A percentile compares a stretch with the other conserved stretches of the same genome.
Conservation (phyloP, 202 grass and related monocot species). For the Dendrocalamus latiflorus region DNA sequence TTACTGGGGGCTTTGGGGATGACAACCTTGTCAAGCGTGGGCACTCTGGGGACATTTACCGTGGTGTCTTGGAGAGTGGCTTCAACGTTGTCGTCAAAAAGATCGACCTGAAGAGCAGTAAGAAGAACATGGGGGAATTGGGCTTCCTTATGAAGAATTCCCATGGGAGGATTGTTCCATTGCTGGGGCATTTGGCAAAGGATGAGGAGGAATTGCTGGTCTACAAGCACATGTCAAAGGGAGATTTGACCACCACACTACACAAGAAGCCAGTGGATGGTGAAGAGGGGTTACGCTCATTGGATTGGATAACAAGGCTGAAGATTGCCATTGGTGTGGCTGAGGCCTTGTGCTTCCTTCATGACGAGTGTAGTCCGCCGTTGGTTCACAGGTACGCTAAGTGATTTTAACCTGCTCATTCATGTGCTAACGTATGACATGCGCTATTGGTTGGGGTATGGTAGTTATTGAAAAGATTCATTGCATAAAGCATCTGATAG, state of each 20-base stretch:
- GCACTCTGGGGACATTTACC: too few relatives aligned
- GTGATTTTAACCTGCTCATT: background rate
- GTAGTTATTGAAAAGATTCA: background rate
- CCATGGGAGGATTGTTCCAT: slow-evolving; percentile 54
- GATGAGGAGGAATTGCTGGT: slow-evolving; percentile 59
- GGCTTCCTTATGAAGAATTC: too few relatives aligned
- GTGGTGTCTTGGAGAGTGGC: too few relatives aligned
- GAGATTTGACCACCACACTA: slow-evolving; percentile 70
- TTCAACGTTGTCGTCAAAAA: too few relatives aligned
- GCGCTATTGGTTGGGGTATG: background rate
- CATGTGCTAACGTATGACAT: background rate
- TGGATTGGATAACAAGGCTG: slow-evolving; percentile 97
- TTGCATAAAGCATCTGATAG: slow-evolving; percentile 6
- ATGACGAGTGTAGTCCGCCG: too few relatives aligned
- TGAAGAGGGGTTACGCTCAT: slow-evolving; percentile 46
- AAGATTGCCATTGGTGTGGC: slow-evolving; percentile 76
- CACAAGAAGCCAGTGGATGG: slow-evolving; percentile 42
- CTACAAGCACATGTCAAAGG: slow-evolving; percentile 71
- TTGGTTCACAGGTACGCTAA: slow-evolving; percentile 73
- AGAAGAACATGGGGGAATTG: too few relatives aligned
- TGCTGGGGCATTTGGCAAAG: slow-evolving; percentile 57
- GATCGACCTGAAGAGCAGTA: too few relatives aligned
- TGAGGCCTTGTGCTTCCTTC: slow-evolving; percentile 88
- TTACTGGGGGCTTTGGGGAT: too few relatives aligned
- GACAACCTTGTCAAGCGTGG: too few relatives aligned